phyloP scores from a whole-genome alignment of 2,329 filamentous ascomycete species.

The Trichophyton equinum region DNA sequence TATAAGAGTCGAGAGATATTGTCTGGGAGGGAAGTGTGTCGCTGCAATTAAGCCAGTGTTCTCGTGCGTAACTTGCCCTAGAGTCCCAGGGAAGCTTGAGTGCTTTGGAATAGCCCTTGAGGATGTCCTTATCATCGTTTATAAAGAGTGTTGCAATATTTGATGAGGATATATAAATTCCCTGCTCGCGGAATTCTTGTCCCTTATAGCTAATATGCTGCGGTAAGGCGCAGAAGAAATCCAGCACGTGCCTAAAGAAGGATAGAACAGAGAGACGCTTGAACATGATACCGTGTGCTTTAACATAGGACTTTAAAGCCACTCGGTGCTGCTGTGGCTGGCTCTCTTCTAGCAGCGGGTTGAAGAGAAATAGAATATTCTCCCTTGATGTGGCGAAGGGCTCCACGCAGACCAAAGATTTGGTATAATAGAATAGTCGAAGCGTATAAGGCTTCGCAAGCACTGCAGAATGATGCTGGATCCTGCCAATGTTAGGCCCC shows the following conservation, averaged over 20 bases:
- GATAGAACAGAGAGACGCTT: constrained; percentile 22
- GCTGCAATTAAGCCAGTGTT: not conserved
- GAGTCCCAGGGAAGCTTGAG: too few species aligned
- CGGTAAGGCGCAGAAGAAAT: constrained; percentile 36
- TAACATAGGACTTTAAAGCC: constrained; percentile 31
- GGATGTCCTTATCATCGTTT: too few species aligned
- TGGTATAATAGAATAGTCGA: constrained; percentile 48
- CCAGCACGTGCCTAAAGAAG: constrained; percentile 27
- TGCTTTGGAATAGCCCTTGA: too few species aligned
- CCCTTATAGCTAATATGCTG: constrained; percentile 37
- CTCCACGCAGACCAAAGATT: constrained; percentile 43
- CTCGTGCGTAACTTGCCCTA: not conserved
- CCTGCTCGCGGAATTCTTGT: constrained; percentile 41
- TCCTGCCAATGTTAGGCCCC: constrained; percentile 58
- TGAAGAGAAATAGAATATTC: constrained; percentile 44
- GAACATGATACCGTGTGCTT: constrained; percentile 42
- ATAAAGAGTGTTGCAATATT: constrained; percentile 29
- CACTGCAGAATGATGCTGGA: constrained; percentile 78
- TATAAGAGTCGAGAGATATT: not conserved
- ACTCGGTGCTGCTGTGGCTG: not conserved
- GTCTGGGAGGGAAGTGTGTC: not conserved
- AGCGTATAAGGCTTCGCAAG: constrained; percentile 46
- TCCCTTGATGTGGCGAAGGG: constrained; percentile 46
- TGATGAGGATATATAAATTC: constrained; percentile 42
- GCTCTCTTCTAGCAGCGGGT: constrained; percentile 31